Base-by-base conservation (phyloP, 2,329 filamentous ascomycete species). In the Fusarium chuoi region DNA sequence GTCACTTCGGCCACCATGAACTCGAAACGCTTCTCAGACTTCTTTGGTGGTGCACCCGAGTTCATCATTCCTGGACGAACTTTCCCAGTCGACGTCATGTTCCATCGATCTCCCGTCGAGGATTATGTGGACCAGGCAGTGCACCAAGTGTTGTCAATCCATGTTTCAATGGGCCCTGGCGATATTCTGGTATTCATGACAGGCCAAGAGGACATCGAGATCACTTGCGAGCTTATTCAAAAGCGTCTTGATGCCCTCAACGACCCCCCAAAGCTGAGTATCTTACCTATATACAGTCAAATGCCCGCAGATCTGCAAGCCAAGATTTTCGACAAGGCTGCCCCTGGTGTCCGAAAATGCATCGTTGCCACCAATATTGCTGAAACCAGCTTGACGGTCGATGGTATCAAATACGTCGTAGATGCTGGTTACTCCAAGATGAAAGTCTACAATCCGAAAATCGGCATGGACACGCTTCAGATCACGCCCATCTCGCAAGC, bases 121-220 rank as follows among this genome's bases (percentile, higher is more conserved):
- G 96, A 99, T 81, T 99, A 99, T 77, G 96, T 99, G 36, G 97
- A 99, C 79, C 94, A 95, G 77, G 94, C 97, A 4, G 96, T 99
- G 59, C 96, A 98, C 80, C 96, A 98, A 82, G 94, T 98, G 44
- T 88, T 99, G 52, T 93, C 95, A 3, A 98, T 99, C 58, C 96
- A 99, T 78, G 95, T 99, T 17, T 98, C 95, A 1, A 97, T 98
- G 87, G 94, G 94, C 1, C 84, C 91, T 2, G 96, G 96, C 18
- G 96, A 99, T 83, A 98, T 99, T 63, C 86, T 99, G 14, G 96
- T 99, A 14, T 99, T 99, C 83, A 99, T 99, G 96, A 99, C 97
- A 0, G 96, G 96, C 17, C 96, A 98, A 81, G 97, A 99, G 83
- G 96, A 99, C 79, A 99, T 99, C 70, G 96, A 99, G 82, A 93